Conservation (phyloP, 2,329 filamentous ascomycete genomes). For the Pezicula neosporulosa region DNA sequence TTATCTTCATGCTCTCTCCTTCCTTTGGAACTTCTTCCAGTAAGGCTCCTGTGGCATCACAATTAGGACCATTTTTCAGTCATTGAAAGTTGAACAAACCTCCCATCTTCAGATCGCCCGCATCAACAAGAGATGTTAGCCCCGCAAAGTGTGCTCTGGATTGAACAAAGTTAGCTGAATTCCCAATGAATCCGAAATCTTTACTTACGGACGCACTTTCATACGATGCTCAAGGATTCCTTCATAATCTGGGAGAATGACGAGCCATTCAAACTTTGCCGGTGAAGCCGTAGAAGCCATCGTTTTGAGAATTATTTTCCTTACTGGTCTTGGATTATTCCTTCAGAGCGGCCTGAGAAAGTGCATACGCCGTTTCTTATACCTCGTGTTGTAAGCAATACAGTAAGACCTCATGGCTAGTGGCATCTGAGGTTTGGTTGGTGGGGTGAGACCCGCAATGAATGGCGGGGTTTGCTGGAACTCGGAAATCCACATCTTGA, state of each 20-base stretch:
- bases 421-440: too few species aligned
- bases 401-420: too few species aligned
- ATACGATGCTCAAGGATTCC: slow-evolving; percentile 55
- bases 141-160: not conserved
- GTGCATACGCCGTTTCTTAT: not conserved
- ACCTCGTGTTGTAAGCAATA: too few species aligned
- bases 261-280: slow-evolving; percentile 57
- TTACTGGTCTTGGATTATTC: not conserved
- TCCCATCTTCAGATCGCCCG: not conserved
- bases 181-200: slow-evolving; percentile 4
- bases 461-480: too few species aligned
- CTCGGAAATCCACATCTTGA: too few species aligned
- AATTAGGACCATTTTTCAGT: slow-evolving; percentile 1
- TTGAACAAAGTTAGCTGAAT: not conserved
- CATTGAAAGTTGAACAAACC: slow-evolving; percentile 39
- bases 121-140: not conserved
- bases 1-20: slow-evolving; percentile 58
- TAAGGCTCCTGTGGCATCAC: slow-evolving; percentile 49
- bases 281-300: slow-evolving; percentile 3
- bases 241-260: slow-evolving; percentile 62
- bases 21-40: slow-evolving; percentile 61
- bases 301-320: not conserved
- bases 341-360: not conserved
- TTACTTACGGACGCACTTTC: slow-evolving; percentile 48
- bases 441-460: too few species aligned